A percentile compares a stretch with the other conserved stretches of the same genome.
Evolutionary conservation across 2,329 filamentous ascomycete species (phyloP).

Genomic region (Aureobasidium zeae): DNA sequence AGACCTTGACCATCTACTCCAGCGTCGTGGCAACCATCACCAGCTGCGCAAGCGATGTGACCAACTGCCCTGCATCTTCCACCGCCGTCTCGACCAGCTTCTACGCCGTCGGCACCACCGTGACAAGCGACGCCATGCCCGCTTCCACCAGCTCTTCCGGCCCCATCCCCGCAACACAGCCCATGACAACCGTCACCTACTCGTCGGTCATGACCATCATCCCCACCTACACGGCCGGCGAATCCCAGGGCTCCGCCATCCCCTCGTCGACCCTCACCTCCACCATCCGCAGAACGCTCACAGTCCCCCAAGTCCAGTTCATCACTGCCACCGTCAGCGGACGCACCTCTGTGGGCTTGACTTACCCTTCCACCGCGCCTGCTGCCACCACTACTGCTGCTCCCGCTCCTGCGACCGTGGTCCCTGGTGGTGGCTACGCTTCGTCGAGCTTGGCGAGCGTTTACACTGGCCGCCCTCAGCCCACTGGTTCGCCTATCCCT

Average conservation of each 20-base stretch:
- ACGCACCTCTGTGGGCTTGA: constrained; percentile 28
- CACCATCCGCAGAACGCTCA: constrained; percentile 33
- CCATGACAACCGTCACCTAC: constrained; percentile 36
- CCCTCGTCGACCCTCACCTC: constrained; percentile 25
- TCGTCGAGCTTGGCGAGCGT: constrained; percentile 7
- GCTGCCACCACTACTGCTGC: constrained; percentile 21
- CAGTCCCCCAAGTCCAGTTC: constrained; percentile 39
- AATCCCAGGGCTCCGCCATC: constrained; percentile 27
- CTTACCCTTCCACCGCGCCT: constrained; percentile 23
- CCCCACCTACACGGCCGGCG: constrained; percentile 29
- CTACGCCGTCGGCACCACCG: constrained; percentile 18
- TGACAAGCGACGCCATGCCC: constrained; percentile 13
- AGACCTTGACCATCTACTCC: constrained; percentile 20
- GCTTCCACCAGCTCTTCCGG: constrained; percentile 15
- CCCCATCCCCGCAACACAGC: constrained; percentile 17
- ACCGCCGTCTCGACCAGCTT: constrained; percentile 19
- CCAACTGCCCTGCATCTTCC: constrained; percentile 21
- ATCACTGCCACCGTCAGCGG: constrained; percentile 29
- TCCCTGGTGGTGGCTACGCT: constrained; percentile 16
- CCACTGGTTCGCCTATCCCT: constrained; percentile 17
- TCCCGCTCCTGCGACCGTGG: background rate
- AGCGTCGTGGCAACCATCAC: constrained; percentile 21
- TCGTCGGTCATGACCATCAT: constrained; percentile 29
- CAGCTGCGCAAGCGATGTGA: constrained; percentile 21
- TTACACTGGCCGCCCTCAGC: constrained; percentile 19